phyloP scores from a whole-genome alignment of 2,329 filamentous ascomycete genomes.

The Pleochaeta shiraiana region DNA sequence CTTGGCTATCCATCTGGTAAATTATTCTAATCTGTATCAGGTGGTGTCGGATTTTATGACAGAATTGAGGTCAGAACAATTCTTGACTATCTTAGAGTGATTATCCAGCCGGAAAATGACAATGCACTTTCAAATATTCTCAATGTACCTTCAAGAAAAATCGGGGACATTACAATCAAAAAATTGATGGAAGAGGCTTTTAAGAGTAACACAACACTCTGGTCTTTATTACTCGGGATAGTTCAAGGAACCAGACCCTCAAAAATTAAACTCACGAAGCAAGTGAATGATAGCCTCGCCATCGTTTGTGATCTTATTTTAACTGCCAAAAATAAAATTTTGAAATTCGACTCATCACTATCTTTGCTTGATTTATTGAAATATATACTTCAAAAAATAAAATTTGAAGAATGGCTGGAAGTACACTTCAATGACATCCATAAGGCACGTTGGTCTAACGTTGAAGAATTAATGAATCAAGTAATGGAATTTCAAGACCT shows the following conservation, averaged over 20 bases:
- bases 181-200: conserved; percentile 58
- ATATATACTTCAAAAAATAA: conserved; percentile 38
- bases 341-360: conserved; percentile 10
- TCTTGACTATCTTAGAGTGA: conserved; percentile 69
- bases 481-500: conserved; percentile 42
- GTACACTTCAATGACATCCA: conserved; percentile 50
- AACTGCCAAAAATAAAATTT: conserved; percentile 30
- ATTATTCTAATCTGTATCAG: too few species aligned
- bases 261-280: conserved; percentile 31
- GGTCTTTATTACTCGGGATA: conserved; percentile 44
- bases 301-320: conserved; percentile 37
- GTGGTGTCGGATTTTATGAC: conserved; percentile 78
- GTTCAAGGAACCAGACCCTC: conserved; percentile 29
- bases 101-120: conserved; percentile 69
- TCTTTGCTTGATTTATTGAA: conserved; percentile 23
- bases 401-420: conserved; percentile 53
- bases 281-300: conserved; percentile 33
- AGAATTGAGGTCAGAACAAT: conserved; percentile 71
- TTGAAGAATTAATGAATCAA: conserved; percentile 68
- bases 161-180: conserved; percentile 63
- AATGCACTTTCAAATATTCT: conserved; percentile 68
- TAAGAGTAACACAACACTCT: conserved; percentile 43
- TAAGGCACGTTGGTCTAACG: conserved; percentile 66
- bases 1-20: too few species aligned
- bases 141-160: conserved; percentile 59